These are phyloP conservation scores for Aspergillus novoparasiticus DNA, from an alignment of 2,329 filamentous ascomycete genomes.

Conservation along the genomic window DNA sequence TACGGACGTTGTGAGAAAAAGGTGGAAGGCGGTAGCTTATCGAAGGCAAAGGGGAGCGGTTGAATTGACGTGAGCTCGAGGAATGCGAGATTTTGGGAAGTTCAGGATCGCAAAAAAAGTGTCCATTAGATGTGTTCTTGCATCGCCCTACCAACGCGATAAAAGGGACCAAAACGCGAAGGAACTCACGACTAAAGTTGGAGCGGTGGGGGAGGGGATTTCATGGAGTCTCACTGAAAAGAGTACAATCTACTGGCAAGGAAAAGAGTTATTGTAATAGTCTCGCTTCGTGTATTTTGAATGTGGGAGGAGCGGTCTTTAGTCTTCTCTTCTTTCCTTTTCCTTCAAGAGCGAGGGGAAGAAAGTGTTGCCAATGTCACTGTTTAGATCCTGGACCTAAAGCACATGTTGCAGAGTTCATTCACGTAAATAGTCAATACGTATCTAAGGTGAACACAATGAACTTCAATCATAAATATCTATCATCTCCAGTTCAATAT, in stretches of 20 bases:
- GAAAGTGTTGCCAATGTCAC: not conserved
- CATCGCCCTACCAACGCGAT: conserved; percentile 8
- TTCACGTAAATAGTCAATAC: not conserved
- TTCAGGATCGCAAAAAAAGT: not conserved
- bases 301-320: not conserved
- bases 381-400: not conserved
- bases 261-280: not conserved
- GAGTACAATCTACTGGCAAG: not conserved
- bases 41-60: not conserved
- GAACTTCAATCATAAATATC: not conserved
- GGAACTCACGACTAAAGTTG: not conserved
- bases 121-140: not conserved
- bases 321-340: not conserved
- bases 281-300: not conserved
- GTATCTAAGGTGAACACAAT: not conserved
- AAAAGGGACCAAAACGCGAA: conserved; percentile 6
- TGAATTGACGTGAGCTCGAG: not conserved
- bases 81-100: not conserved
- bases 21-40: not conserved
- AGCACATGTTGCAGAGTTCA: not conserved
- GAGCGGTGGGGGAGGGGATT: conserved; percentile 4
- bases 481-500: not conserved
- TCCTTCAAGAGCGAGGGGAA: not conserved
- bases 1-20: not conserved
- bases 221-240: not conserved